These are phyloP conservation scores for Fusarium illudens DNA, from an alignment of 2,329 filamentous ascomycete genomes.

Conservation along the genomic window DNA sequence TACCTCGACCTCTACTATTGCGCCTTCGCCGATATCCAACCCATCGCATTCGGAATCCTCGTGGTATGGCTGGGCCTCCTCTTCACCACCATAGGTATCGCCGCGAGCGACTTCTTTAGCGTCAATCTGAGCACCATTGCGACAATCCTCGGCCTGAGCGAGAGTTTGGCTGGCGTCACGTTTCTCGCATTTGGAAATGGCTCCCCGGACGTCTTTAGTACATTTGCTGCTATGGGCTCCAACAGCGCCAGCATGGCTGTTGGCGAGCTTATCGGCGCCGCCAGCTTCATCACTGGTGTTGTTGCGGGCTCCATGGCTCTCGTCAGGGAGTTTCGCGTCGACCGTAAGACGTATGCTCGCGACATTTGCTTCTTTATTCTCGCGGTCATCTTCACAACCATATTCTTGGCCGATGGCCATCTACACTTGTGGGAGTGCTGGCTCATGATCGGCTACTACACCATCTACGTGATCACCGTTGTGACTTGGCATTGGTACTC, in stretches of 20 bases:
- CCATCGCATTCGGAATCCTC: constrained; percentile 81
- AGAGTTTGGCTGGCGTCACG: constrained; percentile 95
- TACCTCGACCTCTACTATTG: constrained; percentile 96
- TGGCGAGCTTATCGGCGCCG: constrained; percentile 93
- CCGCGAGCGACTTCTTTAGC: constrained; percentile 98
- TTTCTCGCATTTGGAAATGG: constrained; percentile 98
- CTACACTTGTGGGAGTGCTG: constrained; percentile 89
- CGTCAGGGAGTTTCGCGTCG: constrained; percentile 93
- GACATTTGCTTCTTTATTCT: constrained; percentile 93
- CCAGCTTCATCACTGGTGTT: constrained; percentile 94
- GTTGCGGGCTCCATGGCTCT: constrained; percentile 97
- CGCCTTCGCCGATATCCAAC: constrained; percentile 70
- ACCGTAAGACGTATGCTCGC: constrained; percentile 86
- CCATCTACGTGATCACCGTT: constrained; percentile 88
- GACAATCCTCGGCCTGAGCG: constrained; percentile 87
- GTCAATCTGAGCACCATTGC: constrained; percentile 95
- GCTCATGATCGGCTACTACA: constrained; percentile 89
- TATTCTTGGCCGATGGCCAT: constrained; percentile 84
- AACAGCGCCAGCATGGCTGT: constrained; percentile 97
- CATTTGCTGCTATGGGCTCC: constrained; percentile 96
- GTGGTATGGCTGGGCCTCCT: constrained; percentile 86
- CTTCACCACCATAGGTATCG: constrained; percentile 97
- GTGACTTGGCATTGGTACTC: constrained; percentile 92
- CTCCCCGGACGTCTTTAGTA: constrained; percentile 97
- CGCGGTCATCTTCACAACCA: constrained; percentile 85